These are phyloP conservation scores for Verticillium klebahnii DNA, from an alignment of 2,329 filamentous ascomycete species.

Conservation along the genomic window DNA sequence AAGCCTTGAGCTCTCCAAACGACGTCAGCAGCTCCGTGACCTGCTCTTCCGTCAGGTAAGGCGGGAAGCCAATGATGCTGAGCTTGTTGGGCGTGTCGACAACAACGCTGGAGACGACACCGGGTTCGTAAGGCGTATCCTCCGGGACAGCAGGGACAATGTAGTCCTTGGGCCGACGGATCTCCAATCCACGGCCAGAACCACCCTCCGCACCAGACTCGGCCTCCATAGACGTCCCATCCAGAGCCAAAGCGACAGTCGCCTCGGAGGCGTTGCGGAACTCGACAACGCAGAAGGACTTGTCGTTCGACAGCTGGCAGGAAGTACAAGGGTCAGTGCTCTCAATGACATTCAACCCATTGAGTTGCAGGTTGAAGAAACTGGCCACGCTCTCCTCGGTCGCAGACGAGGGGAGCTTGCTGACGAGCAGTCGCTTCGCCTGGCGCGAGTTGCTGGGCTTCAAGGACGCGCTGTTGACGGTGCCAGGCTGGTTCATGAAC, in stretches of 20 bases:
- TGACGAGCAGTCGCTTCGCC: slow-evolving; percentile 83
- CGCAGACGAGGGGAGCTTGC: slow-evolving; percentile 71
- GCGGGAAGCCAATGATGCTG: slow-evolving; percentile 82
- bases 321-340: slow-evolving; percentile 79
- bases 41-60: slow-evolving; percentile 85
- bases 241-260: slow-evolving; percentile 84
- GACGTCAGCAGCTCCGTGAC: slow-evolving; percentile 84
- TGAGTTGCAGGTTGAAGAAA: slow-evolving; percentile 96
- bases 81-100: slow-evolving; percentile 95
- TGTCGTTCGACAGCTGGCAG: slow-evolving; percentile 75
- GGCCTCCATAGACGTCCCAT: slow-evolving; percentile 84
- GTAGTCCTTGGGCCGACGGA: slow-evolving; percentile 92
- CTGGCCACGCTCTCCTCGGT: slow-evolving; percentile 71
- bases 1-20: slow-evolving; percentile 91
- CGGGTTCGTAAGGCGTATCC: slow-evolving; percentile 68
- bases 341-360: slow-evolving; percentile 89
- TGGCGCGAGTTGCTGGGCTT: slow-evolving; percentile 93
- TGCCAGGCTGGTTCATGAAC: slow-evolving; percentile 86
- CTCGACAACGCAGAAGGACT: slow-evolving; percentile 79
- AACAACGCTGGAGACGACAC: slow-evolving; percentile 73
- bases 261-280: slow-evolving; percentile 85
- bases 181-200: slow-evolving; percentile 58
- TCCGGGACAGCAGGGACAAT: slow-evolving; percentile 81
- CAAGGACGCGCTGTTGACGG: slow-evolving; percentile 69
- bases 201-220: slow-evolving; percentile 54